Evolutionary conservation across 2,329 filamentous ascomycete species (phyloP).

Genomic region (Dactylellina haptotyla): DNA sequence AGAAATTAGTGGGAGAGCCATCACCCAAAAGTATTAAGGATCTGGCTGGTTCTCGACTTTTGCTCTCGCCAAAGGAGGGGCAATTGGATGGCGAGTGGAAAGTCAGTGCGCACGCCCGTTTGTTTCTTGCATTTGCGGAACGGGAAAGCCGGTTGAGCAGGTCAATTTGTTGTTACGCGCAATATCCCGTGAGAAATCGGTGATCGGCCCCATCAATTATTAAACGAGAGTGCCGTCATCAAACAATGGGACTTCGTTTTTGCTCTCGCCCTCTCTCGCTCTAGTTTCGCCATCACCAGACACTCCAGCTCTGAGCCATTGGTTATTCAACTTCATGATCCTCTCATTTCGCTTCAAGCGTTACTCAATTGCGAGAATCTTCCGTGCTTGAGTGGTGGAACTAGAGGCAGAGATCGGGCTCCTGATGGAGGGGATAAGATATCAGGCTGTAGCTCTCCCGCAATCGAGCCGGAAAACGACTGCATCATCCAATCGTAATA

Average conservation of each 20-base stretch:
- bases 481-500: constrained; percentile 30
- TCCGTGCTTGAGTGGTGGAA: constrained; percentile 38
- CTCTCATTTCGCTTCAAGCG: constrained; percentile 51
- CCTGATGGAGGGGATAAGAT: constrained; percentile 16
- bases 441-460: constrained; percentile 51
- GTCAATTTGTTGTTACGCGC: constrained; percentile 42
- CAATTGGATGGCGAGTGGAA: constrained; percentile 17
- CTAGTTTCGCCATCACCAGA: constrained; percentile 22
- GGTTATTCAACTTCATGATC: neutral
- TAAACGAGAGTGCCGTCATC: constrained; percentile 48
- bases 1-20: constrained; percentile 5
- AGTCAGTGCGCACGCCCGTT: constrained; percentile 50
- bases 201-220: constrained; percentile 41
- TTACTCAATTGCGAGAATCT: constrained; percentile 47
- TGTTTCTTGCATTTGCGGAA: constrained; percentile 53
- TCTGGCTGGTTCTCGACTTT: constrained; percentile 26
- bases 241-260: constrained; percentile 2
- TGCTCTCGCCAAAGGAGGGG: constrained; percentile 47
- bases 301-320: neutral
- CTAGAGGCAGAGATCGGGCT: neutral
- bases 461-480: constrained; percentile 21
- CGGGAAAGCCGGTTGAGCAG: constrained; percentile 45
- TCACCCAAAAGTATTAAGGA: constrained; percentile 12
- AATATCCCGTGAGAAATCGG: constrained; percentile 49
- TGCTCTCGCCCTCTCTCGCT: constrained; percentile 8